phyloP scores from a whole-genome alignment of 2,329 filamentous ascomycete genomes.

The Sarocladium strictum region DNA sequence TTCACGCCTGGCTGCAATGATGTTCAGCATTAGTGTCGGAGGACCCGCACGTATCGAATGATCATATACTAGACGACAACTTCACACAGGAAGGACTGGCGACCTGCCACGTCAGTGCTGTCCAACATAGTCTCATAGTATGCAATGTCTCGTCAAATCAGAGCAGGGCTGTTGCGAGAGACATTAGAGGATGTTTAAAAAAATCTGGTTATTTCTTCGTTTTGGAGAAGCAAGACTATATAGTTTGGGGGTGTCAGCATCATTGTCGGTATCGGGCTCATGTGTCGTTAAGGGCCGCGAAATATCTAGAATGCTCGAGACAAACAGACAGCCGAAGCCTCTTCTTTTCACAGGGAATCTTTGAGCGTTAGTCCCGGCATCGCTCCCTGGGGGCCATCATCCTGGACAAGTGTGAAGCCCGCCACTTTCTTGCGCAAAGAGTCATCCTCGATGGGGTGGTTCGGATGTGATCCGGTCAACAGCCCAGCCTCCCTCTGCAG shows the following conservation, averaged over 20 bases:
- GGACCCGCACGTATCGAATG: too few species aligned
- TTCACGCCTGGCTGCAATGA: too few species aligned
- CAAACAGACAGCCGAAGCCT: neutral
- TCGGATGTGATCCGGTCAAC: neutral
- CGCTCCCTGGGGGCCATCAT: neutral
- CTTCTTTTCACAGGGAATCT: neutral
- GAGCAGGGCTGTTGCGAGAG: neutral
- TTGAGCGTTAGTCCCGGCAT: neutral
- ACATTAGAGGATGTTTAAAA: neutral
- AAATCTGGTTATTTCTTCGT: neutral
- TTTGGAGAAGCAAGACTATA: neutral
- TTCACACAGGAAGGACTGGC: neutral
- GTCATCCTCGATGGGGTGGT: too few species aligned
- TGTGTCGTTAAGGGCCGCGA: neutral
- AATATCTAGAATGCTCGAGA: neutral
- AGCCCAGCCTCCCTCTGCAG: neutral
- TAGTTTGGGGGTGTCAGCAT: neutral
- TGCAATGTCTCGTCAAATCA: neutral
- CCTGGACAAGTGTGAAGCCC: neutral
- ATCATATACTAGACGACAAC: neutral
- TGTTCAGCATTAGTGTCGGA: too few species aligned
- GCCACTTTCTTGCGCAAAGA: neutral
- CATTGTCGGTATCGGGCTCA: neutral
- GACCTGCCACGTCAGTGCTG: neutral
- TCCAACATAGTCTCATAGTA: neutral